A percentile compares a stretch with the other conserved stretches of the same genome.
Evolutionary conservation across 805 yeast genomes (phyloP).

Genomic region (Sugiyamaella chiloensis): DNA sequence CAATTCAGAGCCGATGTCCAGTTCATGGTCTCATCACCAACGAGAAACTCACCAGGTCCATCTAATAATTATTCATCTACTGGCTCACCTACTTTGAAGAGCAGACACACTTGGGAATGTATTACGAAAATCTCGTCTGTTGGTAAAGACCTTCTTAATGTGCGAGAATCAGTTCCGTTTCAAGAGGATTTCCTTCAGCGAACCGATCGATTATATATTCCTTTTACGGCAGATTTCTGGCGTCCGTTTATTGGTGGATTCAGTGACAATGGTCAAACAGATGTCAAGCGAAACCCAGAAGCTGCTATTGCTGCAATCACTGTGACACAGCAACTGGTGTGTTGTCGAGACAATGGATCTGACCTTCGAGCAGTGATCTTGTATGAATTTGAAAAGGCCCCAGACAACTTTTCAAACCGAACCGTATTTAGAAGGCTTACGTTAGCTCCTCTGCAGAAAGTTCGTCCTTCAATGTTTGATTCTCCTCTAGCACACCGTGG

Average conservation of each 20-base stretch:
- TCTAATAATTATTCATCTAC: not conserved
- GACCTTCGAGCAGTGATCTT: conserved; percentile 31
- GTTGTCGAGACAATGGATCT: conserved; percentile 13
- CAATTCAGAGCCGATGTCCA: conserved; percentile 21
- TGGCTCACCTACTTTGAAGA: conserved; percentile 9
- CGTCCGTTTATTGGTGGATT: conserved; percentile 36
- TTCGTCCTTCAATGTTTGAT: conserved; percentile 6
- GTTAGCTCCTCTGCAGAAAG: not conserved
- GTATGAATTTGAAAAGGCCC: conserved; percentile 36
- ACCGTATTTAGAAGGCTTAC: conserved; percentile 35
- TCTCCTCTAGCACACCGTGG: conserved; percentile 13
- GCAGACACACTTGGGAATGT: conserved; percentile 29
- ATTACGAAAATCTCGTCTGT: conserved; percentile 34
- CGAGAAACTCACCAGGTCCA: not conserved
- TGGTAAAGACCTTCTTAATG: conserved; percentile 30
- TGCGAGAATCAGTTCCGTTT: conserved; percentile 27
- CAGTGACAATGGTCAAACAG: conserved; percentile 13
- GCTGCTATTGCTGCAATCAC: conserved; percentile 34
- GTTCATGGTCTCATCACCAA: conserved; percentile 11
- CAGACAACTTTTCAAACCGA: conserved; percentile 35
- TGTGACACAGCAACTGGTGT: conserved; percentile 32
- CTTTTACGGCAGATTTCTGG: conserved; percentile 39
- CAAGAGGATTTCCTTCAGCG: conserved; percentile 24
- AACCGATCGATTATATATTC: conserved; percentile 33
- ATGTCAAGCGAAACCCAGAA: conserved; percentile 24